phyloP scores from a whole-genome alignment of 2,329 filamentous ascomycete species.

The Aspergillus spinulosporus region DNA sequence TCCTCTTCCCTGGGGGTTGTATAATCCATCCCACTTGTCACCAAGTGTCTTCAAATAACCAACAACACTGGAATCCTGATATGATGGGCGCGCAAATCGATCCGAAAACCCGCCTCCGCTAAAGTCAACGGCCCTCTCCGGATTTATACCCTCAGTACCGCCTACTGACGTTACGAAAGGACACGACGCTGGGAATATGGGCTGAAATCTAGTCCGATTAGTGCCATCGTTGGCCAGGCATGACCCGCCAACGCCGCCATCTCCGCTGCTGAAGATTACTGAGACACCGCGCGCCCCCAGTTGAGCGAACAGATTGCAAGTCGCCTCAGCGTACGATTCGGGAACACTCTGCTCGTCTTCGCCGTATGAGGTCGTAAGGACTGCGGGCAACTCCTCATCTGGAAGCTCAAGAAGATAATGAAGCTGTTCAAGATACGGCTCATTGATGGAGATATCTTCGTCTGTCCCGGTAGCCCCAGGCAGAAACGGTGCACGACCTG shows the following conservation, averaged over 20 bases:
- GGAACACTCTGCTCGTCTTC: conserved; percentile 66
- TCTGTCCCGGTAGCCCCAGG: conserved; percentile 50
- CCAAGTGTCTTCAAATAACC: conserved; percentile 47
- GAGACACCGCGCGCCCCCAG: conserved; percentile 67
- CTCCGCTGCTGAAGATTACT: conserved; percentile 65
- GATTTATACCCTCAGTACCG: conserved; percentile 54
- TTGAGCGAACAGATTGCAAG: conserved; percentile 64
- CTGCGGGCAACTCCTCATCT: conserved; percentile 59
- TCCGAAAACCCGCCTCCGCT: conserved; percentile 53
- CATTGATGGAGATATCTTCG: conserved; percentile 53
- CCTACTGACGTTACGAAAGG: conserved; percentile 66
- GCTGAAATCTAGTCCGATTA: conserved; percentile 53
- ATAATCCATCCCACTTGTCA: conserved; percentile 47
- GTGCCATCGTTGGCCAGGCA: conserved; percentile 59
- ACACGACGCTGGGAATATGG: conserved; percentile 58
- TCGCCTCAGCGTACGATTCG: conserved; percentile 58
- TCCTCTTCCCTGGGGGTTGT: conserved; percentile 56
- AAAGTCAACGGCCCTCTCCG: conserved; percentile 58
- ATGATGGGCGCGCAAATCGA: conserved; percentile 50
- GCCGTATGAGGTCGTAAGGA: conserved; percentile 70
- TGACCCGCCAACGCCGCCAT: conserved; percentile 57
- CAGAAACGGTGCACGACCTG: conserved; percentile 54
- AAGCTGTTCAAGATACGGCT: conserved; percentile 67
- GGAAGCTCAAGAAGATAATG: conserved; percentile 59
- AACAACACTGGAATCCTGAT: conserved; percentile 48